Base-by-base conservation (phyloP, 75 land plant genomes). In the Larix kaempferi region DNA sequence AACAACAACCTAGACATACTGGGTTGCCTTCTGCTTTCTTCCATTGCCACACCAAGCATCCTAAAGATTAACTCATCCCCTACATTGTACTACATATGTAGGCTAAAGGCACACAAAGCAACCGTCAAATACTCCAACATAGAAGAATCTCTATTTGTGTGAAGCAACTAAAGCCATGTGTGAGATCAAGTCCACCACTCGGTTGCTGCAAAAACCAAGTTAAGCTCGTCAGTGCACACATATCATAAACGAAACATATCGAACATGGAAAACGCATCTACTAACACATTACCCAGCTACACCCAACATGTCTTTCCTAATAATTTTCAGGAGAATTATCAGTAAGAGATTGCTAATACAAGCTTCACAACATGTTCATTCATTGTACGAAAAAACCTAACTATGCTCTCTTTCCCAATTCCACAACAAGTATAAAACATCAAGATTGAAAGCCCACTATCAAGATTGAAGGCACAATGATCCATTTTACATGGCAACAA, bases 161-260 rank as follows among this genome's bases (percentile, higher is more conserved):
- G 84, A 72, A 57, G 59, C 71, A 6, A 86, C 91, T 27, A 84
- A 73, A 35, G 97, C 95, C 82, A 94, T 94, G 86, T 94, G 91
- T 76, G 76, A 77, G 27, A 94, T 90, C 71, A 94, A 80, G 56
- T 94, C 97, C 65, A 94, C 80, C 39, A 94, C 95, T 66, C 97
- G 94, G 91, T 88, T 88, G 77, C 97, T 94, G 93, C 75, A 83
- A 67, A 19, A 75, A 73, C 0, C 72, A 80, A 19, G 67, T 16
- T 39, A 65, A 13, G 17, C 69, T 33, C 15, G 21, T 64, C 15
- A 63, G 65, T 63, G 15, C 27, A 44, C 8, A 62, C 23, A 16
- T n/a, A n/a, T 12, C 69, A 65, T 15, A 5, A 65, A 5, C 21
- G 33, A 16, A 65, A 29, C 16, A 5, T 16, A 23, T 62, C 64